Evolutionary conservation across 495 filamentous ascomycete species (phyloP).

Genomic region (Aspergillus wentii): DNA sequence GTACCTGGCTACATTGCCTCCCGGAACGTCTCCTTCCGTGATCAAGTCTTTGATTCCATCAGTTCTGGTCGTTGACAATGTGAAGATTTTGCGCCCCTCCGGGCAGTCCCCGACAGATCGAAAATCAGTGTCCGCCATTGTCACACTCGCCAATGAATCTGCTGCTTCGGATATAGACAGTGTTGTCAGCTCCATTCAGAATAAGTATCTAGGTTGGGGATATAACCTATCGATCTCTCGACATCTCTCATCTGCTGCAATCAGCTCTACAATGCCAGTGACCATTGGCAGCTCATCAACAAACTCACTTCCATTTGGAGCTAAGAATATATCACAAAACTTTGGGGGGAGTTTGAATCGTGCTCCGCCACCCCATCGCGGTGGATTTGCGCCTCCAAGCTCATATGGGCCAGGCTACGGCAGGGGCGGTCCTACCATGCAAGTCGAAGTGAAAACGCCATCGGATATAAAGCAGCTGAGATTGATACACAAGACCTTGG

Average conservation of each 20-base stretch:
- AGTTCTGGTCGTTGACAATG: slow-evolving; percentile 66
- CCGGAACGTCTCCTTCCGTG: slow-evolving; percentile 62
- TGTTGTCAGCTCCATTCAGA: slow-evolving; percentile 71
- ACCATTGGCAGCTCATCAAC: slow-evolving; percentile 45
- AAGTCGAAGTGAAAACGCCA: slow-evolving; percentile 73
- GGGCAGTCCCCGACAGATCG: slow-evolving; percentile 59
- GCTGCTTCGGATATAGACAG: slow-evolving; percentile 81
- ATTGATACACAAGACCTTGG: slow-evolving; percentile 84
- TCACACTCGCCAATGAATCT: slow-evolving; percentile 80
- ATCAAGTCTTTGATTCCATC: slow-evolving; percentile 70
- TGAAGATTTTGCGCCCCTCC: slow-evolving; percentile 65
- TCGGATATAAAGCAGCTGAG: slow-evolving; percentile 72
- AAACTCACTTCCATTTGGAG: slow-evolving; percentile 73
- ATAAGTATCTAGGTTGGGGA: slow-evolving; percentile 81
- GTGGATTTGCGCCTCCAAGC: slow-evolving; percentile 75
- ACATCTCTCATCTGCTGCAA: slow-evolving; percentile 78
- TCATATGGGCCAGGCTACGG: slow-evolving; percentile 51
- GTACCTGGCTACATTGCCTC: slow-evolving; percentile 60
- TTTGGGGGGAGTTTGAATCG: slow-evolving; percentile 41
- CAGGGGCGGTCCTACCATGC: slow-evolving; percentile 42
- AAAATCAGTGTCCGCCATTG: slow-evolving; percentile 76
- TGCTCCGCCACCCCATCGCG: slow-evolving; percentile 59
- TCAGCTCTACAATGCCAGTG: slow-evolving; percentile 49
- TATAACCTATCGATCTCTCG: slow-evolving; percentile 78
- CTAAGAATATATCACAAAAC: slow-evolving; percentile 57